Percentiles rank a stretch among this genome's conserved stretches.
Conservation (phyloP, 2,329 filamentous ascomycete species). For the Incumbomyces delicatus region DNA sequence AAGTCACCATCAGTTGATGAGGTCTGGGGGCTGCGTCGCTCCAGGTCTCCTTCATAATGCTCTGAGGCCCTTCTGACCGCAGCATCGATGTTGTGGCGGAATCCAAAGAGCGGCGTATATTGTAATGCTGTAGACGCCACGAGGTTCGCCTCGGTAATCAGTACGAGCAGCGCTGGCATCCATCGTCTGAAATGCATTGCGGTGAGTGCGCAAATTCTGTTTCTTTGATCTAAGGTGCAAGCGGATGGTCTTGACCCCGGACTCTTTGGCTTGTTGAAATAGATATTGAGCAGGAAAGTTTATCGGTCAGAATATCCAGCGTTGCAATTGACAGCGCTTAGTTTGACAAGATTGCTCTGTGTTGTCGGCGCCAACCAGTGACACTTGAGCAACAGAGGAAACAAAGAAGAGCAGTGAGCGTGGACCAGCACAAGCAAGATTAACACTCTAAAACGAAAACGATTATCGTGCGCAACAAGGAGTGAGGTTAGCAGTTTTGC, state of each 20-base stretch:
- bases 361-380: conserved; percentile 2
- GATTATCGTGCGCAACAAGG: neutral
- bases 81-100: neutral
- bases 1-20: conserved; percentile 1
- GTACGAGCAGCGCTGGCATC: neutral
- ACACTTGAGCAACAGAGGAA: neutral
- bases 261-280: too few species aligned
- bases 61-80: neutral
- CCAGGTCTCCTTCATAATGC: conserved; percentile 5
- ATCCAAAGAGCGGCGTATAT: neutral
- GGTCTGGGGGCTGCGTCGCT: conserved; percentile 3
- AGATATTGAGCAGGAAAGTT: too few species aligned
- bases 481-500: neutral
- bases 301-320: too few species aligned
- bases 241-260: too few species aligned
- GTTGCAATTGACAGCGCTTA: neutral
- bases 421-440: conserved; percentile 3
- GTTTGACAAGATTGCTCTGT: neutral
- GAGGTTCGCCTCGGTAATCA: conserved; percentile 2
- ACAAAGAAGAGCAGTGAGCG: neutral
- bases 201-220: neutral
- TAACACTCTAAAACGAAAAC: neutral
- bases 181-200: conserved; percentile 1
- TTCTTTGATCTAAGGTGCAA: too few species aligned
- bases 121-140: conserved; percentile 1